Percentiles rank a stretch among this genome's conserved stretches.
Conservation (phyloP, 1,139 yeast genomes). For the Yamadazyma siamensis region DNA sequence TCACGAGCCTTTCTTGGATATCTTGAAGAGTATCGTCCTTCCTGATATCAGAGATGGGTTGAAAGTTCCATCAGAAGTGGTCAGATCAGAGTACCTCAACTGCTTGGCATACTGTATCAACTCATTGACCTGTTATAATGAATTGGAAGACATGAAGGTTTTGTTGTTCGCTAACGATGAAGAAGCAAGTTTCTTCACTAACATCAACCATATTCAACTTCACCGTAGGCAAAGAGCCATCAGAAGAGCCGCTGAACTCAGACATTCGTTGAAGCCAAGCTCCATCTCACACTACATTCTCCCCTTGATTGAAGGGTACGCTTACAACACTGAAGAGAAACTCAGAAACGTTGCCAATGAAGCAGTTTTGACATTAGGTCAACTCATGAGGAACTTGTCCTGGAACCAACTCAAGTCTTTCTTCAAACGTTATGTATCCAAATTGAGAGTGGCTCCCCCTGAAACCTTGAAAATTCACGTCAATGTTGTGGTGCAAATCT, state of each 20-base stretch:
- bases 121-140: conserved; percentile 45
- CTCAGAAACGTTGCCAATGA: conserved; percentile 73
- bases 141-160: conserved; percentile 64
- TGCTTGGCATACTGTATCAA: conserved; percentile 64
- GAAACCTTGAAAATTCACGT: conserved; percentile 59
- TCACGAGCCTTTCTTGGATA: conserved; percentile 34
- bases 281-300: conserved; percentile 77
- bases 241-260: conserved; percentile 44
- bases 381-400: conserved; percentile 54
- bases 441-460: conserved; percentile 46
- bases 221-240: conserved; percentile 86
- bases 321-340: conserved; percentile 58
- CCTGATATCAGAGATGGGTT: conserved; percentile 72
- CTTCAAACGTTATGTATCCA: conserved; percentile 63
- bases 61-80: conserved; percentile 56
- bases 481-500: conserved; percentile 58
- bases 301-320: conserved; percentile 82
- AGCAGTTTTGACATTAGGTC: conserved; percentile 61
- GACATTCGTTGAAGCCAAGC: conserved; percentile 47
- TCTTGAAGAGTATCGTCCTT: conserved; percentile 55
- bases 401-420: conserved; percentile 84
- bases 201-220: conserved; percentile 78
- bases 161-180: conserved; percentile 68
- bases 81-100: conserved; percentile 68
- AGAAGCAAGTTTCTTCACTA: conserved; percentile 80